Percentiles rank a stretch among this genome's conserved stretches.
These are phyloP conservation scores for Moelleriella libera DNA, from an alignment of 2,329 filamentous ascomycete species.

Conservation along the genomic window DNA sequence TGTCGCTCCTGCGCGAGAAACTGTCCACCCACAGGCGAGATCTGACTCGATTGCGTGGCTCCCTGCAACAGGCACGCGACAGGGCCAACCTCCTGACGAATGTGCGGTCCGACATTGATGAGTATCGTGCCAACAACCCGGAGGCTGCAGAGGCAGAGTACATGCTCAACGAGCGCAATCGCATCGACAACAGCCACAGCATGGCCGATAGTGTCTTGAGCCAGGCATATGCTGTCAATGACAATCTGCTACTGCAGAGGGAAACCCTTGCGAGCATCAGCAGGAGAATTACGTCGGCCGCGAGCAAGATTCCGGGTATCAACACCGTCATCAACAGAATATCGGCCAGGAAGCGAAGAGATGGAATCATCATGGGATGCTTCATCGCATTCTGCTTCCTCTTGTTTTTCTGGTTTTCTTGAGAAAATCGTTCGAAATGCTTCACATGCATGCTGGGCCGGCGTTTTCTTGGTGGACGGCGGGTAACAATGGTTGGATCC, in stretches of 20 bases:
- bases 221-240: constrained; percentile 93
- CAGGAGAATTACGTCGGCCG: constrained; percentile 74
- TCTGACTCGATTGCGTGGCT: constrained; percentile 57
- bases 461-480: constrained; percentile 14
- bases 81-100: constrained; percentile 81
- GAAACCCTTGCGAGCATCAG: constrained; percentile 85
- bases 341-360: constrained; percentile 84
- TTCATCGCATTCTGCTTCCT: constrained; percentile 92
- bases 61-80: constrained; percentile 66
- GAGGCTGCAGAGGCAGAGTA: constrained; percentile 83
- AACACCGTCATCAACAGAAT: constrained; percentile 88
- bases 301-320: constrained; percentile 82
- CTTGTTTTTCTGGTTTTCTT: constrained; percentile 68
- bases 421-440: constrained; percentile 9
- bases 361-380: constrained; percentile 80
- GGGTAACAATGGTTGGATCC: constrained; percentile 17
- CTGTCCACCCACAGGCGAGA: constrained; percentile 78
- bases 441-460: constrained; percentile 4
- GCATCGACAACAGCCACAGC: constrained; percentile 79
- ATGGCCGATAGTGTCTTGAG: constrained; percentile 83
- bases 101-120: constrained; percentile 82
- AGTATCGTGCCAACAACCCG: constrained; percentile 72
- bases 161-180: constrained; percentile 80
- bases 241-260: constrained; percentile 75
- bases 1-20: constrained; percentile 81